These are phyloP conservation scores for Mycena vulgaris DNA, from an alignment of 768 basidiomycete genomes.

Conservation along the genomic window DNA sequence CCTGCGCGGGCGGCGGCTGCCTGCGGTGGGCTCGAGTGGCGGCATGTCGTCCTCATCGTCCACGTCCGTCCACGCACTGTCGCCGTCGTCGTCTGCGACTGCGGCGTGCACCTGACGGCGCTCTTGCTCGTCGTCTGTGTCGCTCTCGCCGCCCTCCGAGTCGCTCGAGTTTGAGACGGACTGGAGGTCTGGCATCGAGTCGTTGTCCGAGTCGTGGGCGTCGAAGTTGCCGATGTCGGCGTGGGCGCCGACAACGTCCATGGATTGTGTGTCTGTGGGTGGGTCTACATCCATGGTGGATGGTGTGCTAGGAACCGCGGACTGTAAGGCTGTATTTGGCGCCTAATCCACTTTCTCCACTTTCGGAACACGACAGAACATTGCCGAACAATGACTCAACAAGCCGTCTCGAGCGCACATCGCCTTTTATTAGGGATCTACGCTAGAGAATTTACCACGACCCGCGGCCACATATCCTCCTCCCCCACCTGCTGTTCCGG, in stretches of 20 bases:
- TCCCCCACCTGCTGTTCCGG: too few relatives aligned
- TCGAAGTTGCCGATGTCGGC: not conserved
- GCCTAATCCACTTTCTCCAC: not conserved
- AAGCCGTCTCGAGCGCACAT: too few relatives aligned
- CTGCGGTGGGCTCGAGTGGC: constrained; percentile 44
- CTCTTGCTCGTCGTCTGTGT: constrained; percentile 45
- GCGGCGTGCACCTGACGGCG: constrained; percentile 35
- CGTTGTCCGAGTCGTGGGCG: constrained; percentile 49
- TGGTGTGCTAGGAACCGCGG: not conserved
- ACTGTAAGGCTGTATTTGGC: not conserved
- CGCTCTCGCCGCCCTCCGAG: constrained; percentile 43
- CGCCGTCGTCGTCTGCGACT: constrained; percentile 46
- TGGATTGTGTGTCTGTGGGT: too few relatives aligned
- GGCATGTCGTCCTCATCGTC: constrained; percentile 51
- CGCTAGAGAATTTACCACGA: too few relatives aligned
- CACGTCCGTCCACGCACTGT: constrained; percentile 46
- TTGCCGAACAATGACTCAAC: too few relatives aligned
- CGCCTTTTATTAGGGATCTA: too few relatives aligned
- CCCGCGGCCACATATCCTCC: too few relatives aligned
- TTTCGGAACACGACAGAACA: not conserved
- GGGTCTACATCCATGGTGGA: not conserved
- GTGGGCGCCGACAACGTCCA: constrained; percentile 24
- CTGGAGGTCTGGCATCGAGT: constrained; percentile 60
- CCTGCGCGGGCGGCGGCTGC: constrained; percentile 24
- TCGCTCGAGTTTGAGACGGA: constrained; percentile 57